Evolutionary conservation across 2,329 filamentous ascomycete genomes (phyloP).

Genomic region (Xylaria sp.): DNA sequence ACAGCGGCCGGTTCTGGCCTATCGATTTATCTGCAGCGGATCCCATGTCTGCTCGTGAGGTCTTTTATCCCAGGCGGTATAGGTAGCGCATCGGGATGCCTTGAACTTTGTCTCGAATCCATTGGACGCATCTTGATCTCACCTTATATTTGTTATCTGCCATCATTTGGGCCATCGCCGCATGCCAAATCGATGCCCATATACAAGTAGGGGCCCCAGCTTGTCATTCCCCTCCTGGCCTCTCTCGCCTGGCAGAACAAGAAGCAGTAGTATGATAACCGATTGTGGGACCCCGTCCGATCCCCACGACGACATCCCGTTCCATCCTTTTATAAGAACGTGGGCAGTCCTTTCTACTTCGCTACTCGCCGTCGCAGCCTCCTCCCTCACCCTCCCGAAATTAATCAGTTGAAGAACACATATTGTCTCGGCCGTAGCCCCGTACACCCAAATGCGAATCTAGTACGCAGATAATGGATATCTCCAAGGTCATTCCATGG

Average conservation of each 20-base stretch:
- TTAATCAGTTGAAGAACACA: conserved; percentile 2
- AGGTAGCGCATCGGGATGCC: conserved; percentile 11
- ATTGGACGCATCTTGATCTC: conserved; percentile 11
- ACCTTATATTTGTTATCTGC: conserved; percentile 24
- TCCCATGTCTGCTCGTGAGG: conserved; percentile 9
- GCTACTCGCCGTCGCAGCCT: conserved; percentile 6
- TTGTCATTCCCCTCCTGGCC: background rate
- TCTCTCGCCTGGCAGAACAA: background rate
- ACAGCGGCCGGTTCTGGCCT: conserved; percentile 32
- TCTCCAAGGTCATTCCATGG: conserved; percentile 35
- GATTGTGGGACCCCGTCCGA: conserved; percentile 21
- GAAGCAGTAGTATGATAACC: conserved; percentile 20
- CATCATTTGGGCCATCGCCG: conserved; percentile 5
- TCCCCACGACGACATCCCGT: conserved; percentile 15
- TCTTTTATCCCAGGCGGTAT: background rate
- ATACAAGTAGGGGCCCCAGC: conserved; percentile 9
- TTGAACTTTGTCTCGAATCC: conserved; percentile 9
- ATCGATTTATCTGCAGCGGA: conserved; percentile 36
- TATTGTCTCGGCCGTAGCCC: conserved; percentile 13
- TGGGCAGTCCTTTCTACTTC: conserved; percentile 12
- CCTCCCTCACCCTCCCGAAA: conserved; percentile 6
- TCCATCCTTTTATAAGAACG: conserved; percentile 15
- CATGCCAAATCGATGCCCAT: conserved; percentile 9
- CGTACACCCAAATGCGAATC: background rate
- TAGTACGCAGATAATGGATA: conserved; percentile 20